These are phyloP conservation scores for Penicillium simplicissimum DNA, from an alignment of 495 filamentous ascomycete genomes.

Conservation along the genomic window DNA sequence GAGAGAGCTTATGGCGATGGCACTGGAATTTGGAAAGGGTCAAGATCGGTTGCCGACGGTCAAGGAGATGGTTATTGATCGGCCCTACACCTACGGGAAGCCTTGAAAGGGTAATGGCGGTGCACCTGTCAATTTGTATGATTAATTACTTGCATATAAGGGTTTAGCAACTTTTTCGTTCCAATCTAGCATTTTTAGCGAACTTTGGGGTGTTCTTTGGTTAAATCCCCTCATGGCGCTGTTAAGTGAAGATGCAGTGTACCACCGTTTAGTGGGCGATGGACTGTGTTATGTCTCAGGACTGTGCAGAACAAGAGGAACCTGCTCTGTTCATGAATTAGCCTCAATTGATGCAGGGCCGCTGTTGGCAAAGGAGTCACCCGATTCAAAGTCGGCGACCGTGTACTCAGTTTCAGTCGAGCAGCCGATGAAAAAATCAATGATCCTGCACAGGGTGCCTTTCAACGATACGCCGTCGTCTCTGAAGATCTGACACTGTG, in stretches of 20 bases:
- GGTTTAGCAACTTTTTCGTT: no score
- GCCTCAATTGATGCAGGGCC: conserved; percentile 5
- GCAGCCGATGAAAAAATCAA: not conserved
- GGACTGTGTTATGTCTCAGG: not conserved
- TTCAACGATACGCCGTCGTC: conserved; percentile 51
- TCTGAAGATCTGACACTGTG: conserved; percentile 34
- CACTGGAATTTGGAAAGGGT: conserved; percentile 9
- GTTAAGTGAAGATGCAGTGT: not conserved
- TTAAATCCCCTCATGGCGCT: not conserved
- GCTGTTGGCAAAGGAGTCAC: conserved; percentile 45
- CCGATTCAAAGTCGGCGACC: conserved; percentile 23
- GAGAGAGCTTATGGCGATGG: conserved; percentile 10
- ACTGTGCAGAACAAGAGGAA: not conserved
- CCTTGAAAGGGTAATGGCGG: not conserved
- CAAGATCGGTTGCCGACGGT: conserved; percentile 7
- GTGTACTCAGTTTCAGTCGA: conserved; percentile 17
- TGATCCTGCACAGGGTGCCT: conserved; percentile 35
- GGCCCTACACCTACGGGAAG: conserved; percentile 9
- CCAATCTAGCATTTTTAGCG: conserved; percentile 7
- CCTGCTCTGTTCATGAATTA: not conserved
- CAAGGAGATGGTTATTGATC: conserved; percentile 9
- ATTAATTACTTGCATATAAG: conserved; percentile 11
- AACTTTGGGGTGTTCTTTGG: conserved; percentile 1
- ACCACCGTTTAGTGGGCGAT: not conserved
- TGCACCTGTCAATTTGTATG: not conserved